These are phyloP conservation scores for Trichoderma pleuroti DNA, from an alignment of 2,329 filamentous ascomycete genomes.

Conservation along the genomic window DNA sequence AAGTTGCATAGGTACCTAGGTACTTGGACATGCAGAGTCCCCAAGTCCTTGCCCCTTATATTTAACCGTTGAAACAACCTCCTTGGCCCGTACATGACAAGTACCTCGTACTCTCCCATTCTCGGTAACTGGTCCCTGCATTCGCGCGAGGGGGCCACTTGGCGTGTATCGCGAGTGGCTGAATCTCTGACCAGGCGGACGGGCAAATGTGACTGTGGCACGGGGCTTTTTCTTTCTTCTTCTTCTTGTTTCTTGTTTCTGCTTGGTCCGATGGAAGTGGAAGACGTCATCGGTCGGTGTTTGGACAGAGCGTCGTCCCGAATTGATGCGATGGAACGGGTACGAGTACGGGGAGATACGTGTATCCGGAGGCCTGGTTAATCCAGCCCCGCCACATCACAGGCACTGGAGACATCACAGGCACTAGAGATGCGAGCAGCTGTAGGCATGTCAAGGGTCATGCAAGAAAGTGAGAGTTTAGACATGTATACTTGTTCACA, in stretches of 20 bases:
- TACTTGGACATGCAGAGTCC: background rate
- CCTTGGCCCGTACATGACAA: background rate
- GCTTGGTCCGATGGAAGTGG: background rate
- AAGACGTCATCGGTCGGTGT: background rate
- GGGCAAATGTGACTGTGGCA: background rate
- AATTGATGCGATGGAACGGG: background rate
- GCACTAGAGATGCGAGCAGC: no score
- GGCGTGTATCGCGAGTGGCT: background rate
- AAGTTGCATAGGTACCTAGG: background rate
- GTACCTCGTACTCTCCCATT: background rate
- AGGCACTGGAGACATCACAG: no score
- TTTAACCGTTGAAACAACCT: background rate
- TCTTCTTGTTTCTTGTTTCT: background rate
- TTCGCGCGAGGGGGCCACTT: background rate
- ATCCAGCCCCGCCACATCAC: background rate
- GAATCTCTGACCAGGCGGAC: background rate
- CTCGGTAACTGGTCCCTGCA: background rate
- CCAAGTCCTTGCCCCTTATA: background rate
- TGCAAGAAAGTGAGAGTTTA: no score
- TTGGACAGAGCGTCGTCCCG: background rate
- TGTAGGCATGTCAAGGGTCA: no score
- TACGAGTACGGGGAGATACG: background rate
- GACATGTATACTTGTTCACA: no score
- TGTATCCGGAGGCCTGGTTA: background rate
- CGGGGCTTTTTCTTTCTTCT: background rate